Conservation (phyloP, 192 early-diverging fungal genomes). For the Coemansia sp. region DNA sequence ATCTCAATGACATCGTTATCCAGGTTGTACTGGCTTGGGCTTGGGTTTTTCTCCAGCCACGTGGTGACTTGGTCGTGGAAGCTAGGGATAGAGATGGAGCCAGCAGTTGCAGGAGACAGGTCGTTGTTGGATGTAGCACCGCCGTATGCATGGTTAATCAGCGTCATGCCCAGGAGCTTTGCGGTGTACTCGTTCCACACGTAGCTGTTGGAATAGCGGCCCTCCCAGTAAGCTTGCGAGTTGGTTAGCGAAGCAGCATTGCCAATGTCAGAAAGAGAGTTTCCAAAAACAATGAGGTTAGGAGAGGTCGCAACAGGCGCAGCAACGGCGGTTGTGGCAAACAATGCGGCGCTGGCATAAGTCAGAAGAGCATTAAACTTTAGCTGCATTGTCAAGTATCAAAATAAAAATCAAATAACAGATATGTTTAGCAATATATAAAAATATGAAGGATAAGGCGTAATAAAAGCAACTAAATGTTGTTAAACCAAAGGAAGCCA, state of each 20-base stretch:
- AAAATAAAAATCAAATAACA: no score
- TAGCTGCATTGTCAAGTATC: constrained; percentile 13
- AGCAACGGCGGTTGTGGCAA: constrained; percentile 19
- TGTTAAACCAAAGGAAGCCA: no score
- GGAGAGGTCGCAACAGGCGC: constrained; percentile 23
- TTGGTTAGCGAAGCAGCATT: constrained; percentile 16
- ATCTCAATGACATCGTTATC: constrained; percentile 19
- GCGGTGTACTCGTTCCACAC: constrained; percentile 51
- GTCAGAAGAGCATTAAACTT: constrained; percentile 15
- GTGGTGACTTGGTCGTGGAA: constrained; percentile 40
- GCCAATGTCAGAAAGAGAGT: constrained; percentile 42
- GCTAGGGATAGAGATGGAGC: constrained; percentile 39
- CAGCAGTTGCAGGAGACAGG: constrained; percentile 25
- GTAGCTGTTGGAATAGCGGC: constrained; percentile 45
- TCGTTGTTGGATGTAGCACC: constrained; percentile 51
- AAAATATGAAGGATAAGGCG: no score
- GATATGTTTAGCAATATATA: no score
- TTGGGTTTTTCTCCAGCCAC: constrained; percentile 27
- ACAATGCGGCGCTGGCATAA: constrained; percentile 21
- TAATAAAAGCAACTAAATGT: no score
- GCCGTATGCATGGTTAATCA: constrained; percentile 36
- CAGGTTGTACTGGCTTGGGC: constrained; percentile 31
- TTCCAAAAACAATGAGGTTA: constrained; percentile 52
- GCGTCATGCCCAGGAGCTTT: constrained; percentile 36
- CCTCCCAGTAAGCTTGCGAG: constrained; percentile 28